Percentiles rank a stretch among this genome's conserved stretches.
Conservation (phyloP, 1,284 basidiomycete genomes). For the Fereydounia khargensis region DNA sequence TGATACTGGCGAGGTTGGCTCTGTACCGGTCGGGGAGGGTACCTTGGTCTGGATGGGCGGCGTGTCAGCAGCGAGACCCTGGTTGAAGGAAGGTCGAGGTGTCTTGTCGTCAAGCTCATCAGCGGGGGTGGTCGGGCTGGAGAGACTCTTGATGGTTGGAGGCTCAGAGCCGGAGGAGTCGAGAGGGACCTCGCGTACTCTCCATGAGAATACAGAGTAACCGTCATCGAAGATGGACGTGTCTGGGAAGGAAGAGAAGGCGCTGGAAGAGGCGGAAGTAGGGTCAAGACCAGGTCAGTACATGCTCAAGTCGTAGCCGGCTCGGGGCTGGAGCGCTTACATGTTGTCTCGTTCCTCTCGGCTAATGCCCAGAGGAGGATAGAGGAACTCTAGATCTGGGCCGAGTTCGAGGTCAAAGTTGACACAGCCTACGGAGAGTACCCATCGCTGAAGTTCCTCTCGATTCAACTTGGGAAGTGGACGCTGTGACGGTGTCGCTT, state of each 20-base stretch:
- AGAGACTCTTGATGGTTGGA: conserved; percentile 32
- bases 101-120: conserved; percentile 15
- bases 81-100: conserved; percentile 31
- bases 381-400: conserved; percentile 73
- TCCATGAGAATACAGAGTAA: conserved; percentile 48
- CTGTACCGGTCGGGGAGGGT: too few species aligned
- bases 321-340: too few species aligned
- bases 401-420: conserved; percentile 63
- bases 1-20: too few species aligned
- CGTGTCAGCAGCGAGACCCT: too few species aligned
- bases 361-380: conserved; percentile 67
- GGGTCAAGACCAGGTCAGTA: too few species aligned
- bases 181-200: conserved; percentile 51
- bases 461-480: conserved; percentile 18
- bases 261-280: too few species aligned
- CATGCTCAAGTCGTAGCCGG: too few species aligned
- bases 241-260: conserved; percentile 92
- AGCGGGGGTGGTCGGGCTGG: conserved; percentile 8
- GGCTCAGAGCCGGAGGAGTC: conserved; percentile 29
- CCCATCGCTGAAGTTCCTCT: conserved; percentile 53
- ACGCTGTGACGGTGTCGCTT: neutral
- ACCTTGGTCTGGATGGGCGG: too few species aligned
- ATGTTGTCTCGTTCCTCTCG: conserved; percentile 76
- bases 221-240: conserved; percentile 61
- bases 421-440: conserved; percentile 52